Evolutionary conservation across 345 rosid species (phyloP), one percentile per base, ranked within the genome.

Genomic region (Rhizophora apiculata): DNA sequence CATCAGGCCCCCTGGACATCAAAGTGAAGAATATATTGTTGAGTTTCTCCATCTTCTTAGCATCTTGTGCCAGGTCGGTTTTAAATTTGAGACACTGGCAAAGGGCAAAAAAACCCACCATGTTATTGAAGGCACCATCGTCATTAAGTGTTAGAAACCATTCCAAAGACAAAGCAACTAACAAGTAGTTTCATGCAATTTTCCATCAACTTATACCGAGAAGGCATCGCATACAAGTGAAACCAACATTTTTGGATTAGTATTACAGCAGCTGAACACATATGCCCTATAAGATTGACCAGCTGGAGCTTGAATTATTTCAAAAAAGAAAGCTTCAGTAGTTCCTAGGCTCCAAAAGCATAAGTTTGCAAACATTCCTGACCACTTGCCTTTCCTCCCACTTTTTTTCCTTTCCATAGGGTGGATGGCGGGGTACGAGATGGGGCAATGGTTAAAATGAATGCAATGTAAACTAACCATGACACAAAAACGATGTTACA

Each of bases 51-150:
- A 95, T 90, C 85, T 95, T 95, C 89, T 86, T 95, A 8, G 97
- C 99, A 63, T 95, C 97, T 75, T 95, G 96, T 70, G 97, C 98
- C 83, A 90, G 96, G 83, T 92, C 98, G 20, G 98, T 95, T 85
- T 92, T 95, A 81, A 95, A 95, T 85, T 95, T 95, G 72, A 95
- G 96, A 84, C 97, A 95, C 99, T 90, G 82, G 64, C 22, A 74
- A 31, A 56, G 67, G 59, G 72, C 29, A 55, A 55, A 71, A 43
- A 29, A 19, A 6, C 48, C 21, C 20, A 30, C 18, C 20, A 20
- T 29, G 53, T 13, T 9, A 59, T 53, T n/a, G 63, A 52, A 67
- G 46, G 43, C 16, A 63, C 63, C 29, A 30, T 16, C 59, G 24
- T 34, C 27, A 6, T 30, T 31, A 54, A 55, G 29, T 8, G 5